Evolutionary conservation across 306 rosid species (phyloP), one percentile per base, ranked within the genome.

Genomic region (Lablab purpureus): DNA sequence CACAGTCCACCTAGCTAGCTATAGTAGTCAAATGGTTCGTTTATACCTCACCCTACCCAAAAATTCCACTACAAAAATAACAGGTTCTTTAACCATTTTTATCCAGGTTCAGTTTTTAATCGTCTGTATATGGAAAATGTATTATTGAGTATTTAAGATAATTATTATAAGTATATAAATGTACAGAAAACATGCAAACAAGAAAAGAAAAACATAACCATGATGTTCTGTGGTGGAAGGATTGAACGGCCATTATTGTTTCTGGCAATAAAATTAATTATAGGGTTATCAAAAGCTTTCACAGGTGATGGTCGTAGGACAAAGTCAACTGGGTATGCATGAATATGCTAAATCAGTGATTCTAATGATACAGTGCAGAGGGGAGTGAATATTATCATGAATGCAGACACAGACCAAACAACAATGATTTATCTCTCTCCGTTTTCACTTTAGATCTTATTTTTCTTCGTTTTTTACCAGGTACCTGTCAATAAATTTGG

Each of bases 251-350:
- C 77, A 8, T 52, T 46, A 64, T 67, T 64, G 19, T 74, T 69
- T 69, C 59, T 32, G 2, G 7, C 7, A 45, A 36, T 71, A 70
- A 80, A 62, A 51, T 69, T 50, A 75, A 68, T 46, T 51, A 66
- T 60, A 60, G 86, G 54, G 71, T 30, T 23, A 65, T 81, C 32
- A 58, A 74, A 85, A 75, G 70, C 66, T 76, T 27, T 7, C 73
- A 43, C 4, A 37, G 68, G 43, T 4, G 37, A 60, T 70, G 54
- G 67, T 70, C 74, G 67, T 56, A 51, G 71, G 65, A 60, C 45
- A 71, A 90, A 87, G 87, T 88, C 87, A 82, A 84, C 84, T 52
- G 43, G 67, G 68, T 82, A 75, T 84, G 79, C 80, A 80, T 77
- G 83, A 78, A 87, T 67, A 72, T 67, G 77, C 78, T 37, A 14